phyloP scores from a whole-genome alignment of 2,329 filamentous ascomycete genomes.

The Sclerotinia nivalis region DNA sequence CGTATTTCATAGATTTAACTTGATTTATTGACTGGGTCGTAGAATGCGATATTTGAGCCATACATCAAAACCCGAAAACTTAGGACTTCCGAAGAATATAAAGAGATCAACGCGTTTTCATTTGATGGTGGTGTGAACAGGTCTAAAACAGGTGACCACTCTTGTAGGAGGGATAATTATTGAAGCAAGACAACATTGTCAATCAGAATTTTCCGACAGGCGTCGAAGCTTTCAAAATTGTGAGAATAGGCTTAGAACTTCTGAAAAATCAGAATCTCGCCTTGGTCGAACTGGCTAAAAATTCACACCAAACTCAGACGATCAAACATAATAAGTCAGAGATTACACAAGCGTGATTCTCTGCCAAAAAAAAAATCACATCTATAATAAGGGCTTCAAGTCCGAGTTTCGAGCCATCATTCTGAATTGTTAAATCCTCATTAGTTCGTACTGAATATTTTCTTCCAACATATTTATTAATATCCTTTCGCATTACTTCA shows the following conservation, averaged over 20 bases:
- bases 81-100: neutral
- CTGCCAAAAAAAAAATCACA: too few relatives aligned
- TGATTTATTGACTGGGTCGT: neutral
- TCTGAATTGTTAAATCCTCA: neutral
- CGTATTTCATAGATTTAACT: neutral
- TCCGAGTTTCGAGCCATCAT: neutral
- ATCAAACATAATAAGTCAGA: too few relatives aligned
- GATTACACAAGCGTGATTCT: too few relatives aligned
- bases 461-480: neutral
- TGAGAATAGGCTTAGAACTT: too few relatives aligned
- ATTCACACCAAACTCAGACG: neutral
- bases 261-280: neutral
- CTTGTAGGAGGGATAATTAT: too few relatives aligned
- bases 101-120: neutral
- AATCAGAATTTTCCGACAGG: neutral
- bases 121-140: neutral
- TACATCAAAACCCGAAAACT: rapidly evolving
- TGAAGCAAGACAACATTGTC: neutral
- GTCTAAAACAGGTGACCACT: neutral
- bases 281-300: neutral
- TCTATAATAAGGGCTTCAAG: too few relatives aligned
- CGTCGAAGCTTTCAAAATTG: neutral
- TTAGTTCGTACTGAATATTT: neutral
- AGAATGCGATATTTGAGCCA: neutral
- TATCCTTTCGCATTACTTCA: neutral